Evolutionary conservation across 345 rosid genomes (phyloP), one percentile per base, ranked within the genome.

Genomic region (Rhodamnia argentea): DNA sequence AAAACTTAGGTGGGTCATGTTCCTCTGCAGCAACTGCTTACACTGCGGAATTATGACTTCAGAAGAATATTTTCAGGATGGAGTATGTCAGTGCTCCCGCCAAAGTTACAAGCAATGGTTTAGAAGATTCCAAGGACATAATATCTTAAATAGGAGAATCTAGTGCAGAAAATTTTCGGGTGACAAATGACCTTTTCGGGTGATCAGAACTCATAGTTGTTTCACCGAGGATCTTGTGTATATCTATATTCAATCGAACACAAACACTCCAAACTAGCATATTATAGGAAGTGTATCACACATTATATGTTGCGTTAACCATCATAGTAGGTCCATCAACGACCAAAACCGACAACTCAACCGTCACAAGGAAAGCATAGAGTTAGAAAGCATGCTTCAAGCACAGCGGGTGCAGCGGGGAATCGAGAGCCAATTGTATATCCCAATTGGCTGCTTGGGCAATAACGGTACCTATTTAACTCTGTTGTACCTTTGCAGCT

Each of bases 401-500:
- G 42, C 44, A 32, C n/a, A n/a, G n/a, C n/a, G n/a, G n/a, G n/a
- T n/a, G n/a, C 76, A 32, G 42, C 12, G 12, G 44, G 76, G 44
- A 64, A 16, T 15, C 12, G 3, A 0, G 40, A 14, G 32, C 40
- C 37, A 42, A 64, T 26, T 52, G 70, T 18, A 40, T 55, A 24
- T 52, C 32, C 57, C 94, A 97, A 88, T 96, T 96, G 42, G 98
- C 94, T 88, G 99, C 99, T 89, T 97, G 99, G 11, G 99, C 95
- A 58, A 96, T 95, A 70, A 96, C 95, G 62, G 94, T 95, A 86
- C 98, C 94, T 81, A 97, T 93, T 22, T 99, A 97, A 89, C 93
- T 88, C 16, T 96, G 98, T 83, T 97, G 93, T 87, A 96, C 99
- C 93, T 98, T 98, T 57, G 98, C 99, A 42, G 94, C 89, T 93